Percentiles rank a stretch among this genome's conserved stretches.
phyloP scores from a whole-genome alignment of 1,284 basidiomycete species.

The Ceraceosorus guamensis region DNA sequence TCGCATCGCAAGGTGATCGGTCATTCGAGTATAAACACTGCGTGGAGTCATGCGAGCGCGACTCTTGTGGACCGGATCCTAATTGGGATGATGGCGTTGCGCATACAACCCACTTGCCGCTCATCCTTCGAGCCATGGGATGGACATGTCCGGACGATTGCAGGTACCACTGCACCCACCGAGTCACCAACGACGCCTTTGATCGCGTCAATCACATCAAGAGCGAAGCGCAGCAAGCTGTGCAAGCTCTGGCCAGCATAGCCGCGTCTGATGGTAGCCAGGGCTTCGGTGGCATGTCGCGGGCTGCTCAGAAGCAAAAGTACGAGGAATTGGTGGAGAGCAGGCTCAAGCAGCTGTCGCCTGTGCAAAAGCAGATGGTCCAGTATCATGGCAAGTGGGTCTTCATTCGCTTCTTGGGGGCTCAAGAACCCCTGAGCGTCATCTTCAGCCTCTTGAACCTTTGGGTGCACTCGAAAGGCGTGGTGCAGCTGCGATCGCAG shows the following conservation, averaged over 20 bases:
- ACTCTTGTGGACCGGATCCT: conserved; percentile 25
- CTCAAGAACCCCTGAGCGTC: conserved; percentile 87
- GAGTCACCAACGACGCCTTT: conserved; percentile 63
- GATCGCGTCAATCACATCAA: conserved; percentile 28
- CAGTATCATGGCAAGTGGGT: conserved; percentile 73
- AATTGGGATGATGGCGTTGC: conserved; percentile 40
- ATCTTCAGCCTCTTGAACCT: conserved; percentile 80
- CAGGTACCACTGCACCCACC: conserved; percentile 80
- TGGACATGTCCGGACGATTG: conserved; percentile 81
- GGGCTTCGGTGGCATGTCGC: conserved; percentile 53
- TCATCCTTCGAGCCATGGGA: conserved; percentile 53
- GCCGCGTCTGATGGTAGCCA: conserved; percentile 6
- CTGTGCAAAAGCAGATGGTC: conserved; percentile 44
- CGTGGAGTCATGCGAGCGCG: conserved; percentile 33
- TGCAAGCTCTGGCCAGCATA: conserved; percentile 13
- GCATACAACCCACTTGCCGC: conserved; percentile 49
- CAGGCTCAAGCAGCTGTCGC: conserved; percentile 21
- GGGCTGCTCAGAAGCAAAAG: conserved; percentile 9
- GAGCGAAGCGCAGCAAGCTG: conserved; percentile 41
- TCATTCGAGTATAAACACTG: conserved; percentile 38
- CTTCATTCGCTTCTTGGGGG: conserved; percentile 58
- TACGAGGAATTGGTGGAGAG: conserved; percentile 44
- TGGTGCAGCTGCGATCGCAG: conserved; percentile 18
- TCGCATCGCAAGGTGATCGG: conserved; percentile 40
- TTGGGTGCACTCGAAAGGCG: conserved; percentile 50